phyloP scores from a whole-genome alignment of 805 yeast species.

The Schwanniomyces vanrijiae region DNA sequence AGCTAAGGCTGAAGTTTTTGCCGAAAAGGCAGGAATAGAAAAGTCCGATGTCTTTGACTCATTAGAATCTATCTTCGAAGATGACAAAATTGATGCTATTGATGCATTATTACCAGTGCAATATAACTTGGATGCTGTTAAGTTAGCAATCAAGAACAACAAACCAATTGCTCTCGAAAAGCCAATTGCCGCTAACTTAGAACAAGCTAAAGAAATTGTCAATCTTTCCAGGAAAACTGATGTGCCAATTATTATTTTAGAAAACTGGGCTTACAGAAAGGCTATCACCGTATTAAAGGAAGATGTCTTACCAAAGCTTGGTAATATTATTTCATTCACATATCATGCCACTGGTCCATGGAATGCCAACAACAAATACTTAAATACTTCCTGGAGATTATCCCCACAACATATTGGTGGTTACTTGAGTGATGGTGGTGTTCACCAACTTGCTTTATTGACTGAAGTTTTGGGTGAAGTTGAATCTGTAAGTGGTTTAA shows the following conservation, averaged over 20 bases:
- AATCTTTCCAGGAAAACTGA: constrained; percentile 58
- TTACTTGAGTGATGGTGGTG: constrained; percentile 92
- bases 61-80: constrained; percentile 64
- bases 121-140: constrained; percentile 65
- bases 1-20: constrained; percentile 80
- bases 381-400: constrained; percentile 81
- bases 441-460: constrained; percentile 86
- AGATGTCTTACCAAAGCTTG: constrained; percentile 66
- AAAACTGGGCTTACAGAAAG: constrained; percentile 79
- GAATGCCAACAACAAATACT: constrained; percentile 57
- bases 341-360: constrained; percentile 76
- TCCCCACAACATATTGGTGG: constrained; percentile 94
- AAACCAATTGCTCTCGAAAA: constrained; percentile 86
- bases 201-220: constrained; percentile 80
- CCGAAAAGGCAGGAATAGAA: constrained; percentile 56
- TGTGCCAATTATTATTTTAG: constrained; percentile 74
- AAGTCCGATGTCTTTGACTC: constrained; percentile 53
- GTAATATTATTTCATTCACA: constrained; percentile 67
- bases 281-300: constrained; percentile 53
- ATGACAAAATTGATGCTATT: constrained; percentile 67
- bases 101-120: constrained; percentile 93
- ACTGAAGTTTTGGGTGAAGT: constrained; percentile 81
- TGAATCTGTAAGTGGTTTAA: constrained; percentile 67
- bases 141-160: constrained; percentile 65
- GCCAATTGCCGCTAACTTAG: constrained; percentile 85